A percentile compares a stretch with the other conserved stretches of the same genome.
phyloP scores from a whole-genome alignment of 768 basidiomycete species.

The Collybiopsis confluens region DNA sequence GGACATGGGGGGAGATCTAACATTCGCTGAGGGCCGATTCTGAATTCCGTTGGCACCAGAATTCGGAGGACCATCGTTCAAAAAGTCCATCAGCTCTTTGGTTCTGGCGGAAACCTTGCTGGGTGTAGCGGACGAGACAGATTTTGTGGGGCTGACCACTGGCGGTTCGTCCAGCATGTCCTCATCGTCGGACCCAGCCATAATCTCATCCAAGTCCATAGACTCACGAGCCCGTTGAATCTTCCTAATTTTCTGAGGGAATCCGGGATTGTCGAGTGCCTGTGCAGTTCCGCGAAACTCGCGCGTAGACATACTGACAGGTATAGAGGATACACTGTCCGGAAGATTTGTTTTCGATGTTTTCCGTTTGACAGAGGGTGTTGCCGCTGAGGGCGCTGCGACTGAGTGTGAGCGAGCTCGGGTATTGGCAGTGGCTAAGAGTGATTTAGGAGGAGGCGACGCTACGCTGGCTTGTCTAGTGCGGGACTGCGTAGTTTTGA shows the following conservation, averaged over 20 bases:
- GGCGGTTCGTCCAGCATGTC: constrained; percentile 24
- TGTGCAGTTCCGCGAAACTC: constrained; percentile 16
- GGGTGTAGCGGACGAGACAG: constrained; percentile 8
- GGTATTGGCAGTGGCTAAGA: constrained; percentile 21
- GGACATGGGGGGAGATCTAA: constrained; percentile 30
- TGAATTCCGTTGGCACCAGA: constrained; percentile 46
- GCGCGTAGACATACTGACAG: constrained; percentile 23
- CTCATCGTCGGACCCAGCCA: constrained; percentile 68
- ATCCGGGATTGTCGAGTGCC: constrained; percentile 25
- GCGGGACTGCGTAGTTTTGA: constrained; percentile 26
- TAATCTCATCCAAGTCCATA: constrained; percentile 69
- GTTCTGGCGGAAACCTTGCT: constrained; percentile 38
- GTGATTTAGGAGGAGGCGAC: constrained; percentile 27
- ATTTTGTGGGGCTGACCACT: constrained; percentile 13
- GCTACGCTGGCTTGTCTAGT: constrained; percentile 44
- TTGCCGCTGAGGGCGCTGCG: no score
- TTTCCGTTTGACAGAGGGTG: constrained; percentile 21
- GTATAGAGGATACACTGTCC: constrained; percentile 21
- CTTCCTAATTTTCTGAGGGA: constrained; percentile 48
- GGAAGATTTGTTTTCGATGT: constrained; percentile 25
- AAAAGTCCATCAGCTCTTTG: constrained; percentile 53
- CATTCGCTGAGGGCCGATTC: constrained; percentile 18
- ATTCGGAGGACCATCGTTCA: constrained; percentile 52
- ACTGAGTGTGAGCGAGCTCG: constrained; percentile 30
- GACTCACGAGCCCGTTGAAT: constrained; percentile 60